These are phyloP conservation scores for Backusella parvicylindrica DNA, from an alignment of 192 early-diverging fungal genomes.

Conservation along the genomic window DNA sequence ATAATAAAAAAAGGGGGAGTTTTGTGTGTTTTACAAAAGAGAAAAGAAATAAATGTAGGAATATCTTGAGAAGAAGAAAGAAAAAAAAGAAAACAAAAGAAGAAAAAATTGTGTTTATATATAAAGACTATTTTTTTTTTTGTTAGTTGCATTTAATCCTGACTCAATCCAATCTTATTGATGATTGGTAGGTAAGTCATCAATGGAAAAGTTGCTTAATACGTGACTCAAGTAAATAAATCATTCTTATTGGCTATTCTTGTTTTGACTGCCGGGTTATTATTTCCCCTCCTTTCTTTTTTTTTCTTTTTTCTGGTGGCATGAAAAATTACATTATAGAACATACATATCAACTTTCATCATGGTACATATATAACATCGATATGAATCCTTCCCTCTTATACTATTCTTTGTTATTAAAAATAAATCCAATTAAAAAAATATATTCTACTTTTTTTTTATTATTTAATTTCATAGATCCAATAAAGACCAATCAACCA, in stretches of 20 bases:
- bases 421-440: too few relatives aligned
- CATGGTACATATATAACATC: neutral
- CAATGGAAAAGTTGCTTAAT: conserved; percentile 7
- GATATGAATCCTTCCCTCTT: too few relatives aligned
- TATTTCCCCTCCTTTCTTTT: neutral
- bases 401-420: too few relatives aligned
- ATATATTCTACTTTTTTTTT: too few relatives aligned
- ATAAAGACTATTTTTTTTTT: neutral
- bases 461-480: neutral
- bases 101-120: neutral
- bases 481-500: neutral
- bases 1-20: neutral
- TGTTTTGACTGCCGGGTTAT: neutral
- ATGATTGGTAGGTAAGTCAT: conserved; percentile 1
- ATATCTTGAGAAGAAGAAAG: neutral
- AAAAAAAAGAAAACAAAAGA: neutral
- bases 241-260: neutral
- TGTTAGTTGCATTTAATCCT: conserved; percentile 4
- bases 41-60: neutral
- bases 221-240: neutral
- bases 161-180: neutral
- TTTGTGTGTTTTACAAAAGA: neutral
- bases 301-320: neutral
- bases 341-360: neutral
- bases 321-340: too few relatives aligned